A percentile compares a stretch with the other conserved stretches of the same genome.
Conservation (phyloP, 192 early-diverging fungal species). For the Entophlyctis luteolus region DNA sequence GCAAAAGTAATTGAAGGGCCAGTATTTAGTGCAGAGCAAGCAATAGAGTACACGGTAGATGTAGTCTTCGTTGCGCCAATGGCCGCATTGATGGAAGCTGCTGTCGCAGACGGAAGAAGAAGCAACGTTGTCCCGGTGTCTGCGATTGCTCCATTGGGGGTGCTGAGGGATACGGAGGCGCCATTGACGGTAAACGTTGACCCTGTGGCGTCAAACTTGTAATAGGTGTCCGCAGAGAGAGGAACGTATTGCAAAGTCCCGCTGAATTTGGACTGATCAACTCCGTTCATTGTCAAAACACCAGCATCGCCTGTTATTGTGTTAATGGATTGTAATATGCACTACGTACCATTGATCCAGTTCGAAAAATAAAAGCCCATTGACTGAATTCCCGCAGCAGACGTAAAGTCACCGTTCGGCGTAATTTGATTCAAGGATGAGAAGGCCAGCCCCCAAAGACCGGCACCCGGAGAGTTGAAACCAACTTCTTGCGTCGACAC, state of each 20-base stretch:
- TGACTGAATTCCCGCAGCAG: conserved; percentile 23
- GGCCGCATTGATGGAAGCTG: conserved; percentile 28
- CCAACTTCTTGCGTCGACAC: conserved; percentile 13
- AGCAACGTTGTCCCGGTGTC: conserved; percentile 40
- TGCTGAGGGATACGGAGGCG: not conserved
- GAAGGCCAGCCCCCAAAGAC: conserved; percentile 40
- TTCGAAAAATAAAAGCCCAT: conserved; percentile 50
- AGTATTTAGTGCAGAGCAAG: conserved; percentile 4
- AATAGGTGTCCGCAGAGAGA: not conserved
- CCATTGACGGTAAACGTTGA: not conserved
- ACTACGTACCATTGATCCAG: conserved; percentile 4
- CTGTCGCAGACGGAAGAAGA: conserved; percentile 13
- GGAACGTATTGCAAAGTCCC: conserved; percentile 44
- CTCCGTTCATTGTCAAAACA: conserved; percentile 51
- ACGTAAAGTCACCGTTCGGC: not conserved
- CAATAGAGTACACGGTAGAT: not conserved
- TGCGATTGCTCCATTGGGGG: conserved; percentile 23
- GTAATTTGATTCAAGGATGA: conserved; percentile 29
- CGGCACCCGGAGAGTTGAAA: conserved; percentile 24
- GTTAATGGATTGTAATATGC: not conserved
- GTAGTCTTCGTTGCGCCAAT: conserved; percentile 32
- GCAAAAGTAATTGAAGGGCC: conserved; percentile 17
- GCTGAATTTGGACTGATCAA: conserved; percentile 47
- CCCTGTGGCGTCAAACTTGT: conserved; percentile 3
- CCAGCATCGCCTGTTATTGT: conserved; percentile 40